Base-by-base conservation (phyloP, 306 rosid species). In the Macrotyloma uniflorum region DNA sequence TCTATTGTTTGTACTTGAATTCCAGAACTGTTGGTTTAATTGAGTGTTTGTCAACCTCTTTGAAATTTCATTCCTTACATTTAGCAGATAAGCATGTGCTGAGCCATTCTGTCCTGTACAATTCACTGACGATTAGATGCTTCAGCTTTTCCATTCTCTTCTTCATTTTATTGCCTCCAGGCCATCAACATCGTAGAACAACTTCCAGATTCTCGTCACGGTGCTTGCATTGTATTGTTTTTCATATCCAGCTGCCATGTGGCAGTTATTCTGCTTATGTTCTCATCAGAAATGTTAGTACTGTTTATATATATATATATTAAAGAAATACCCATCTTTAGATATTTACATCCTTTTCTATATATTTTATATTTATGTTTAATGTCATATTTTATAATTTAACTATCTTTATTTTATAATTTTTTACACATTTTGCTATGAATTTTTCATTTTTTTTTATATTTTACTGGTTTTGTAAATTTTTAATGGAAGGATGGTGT, bases 51-150 rank as follows among this genome's bases (percentile, higher is more conserved):
- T 26, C 24, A 69, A 33, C 65, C 77, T 58, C 11, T n/a, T 32
- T 53, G 24, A 16, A 69, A 46, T 11, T 23, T 55, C 62, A 33
- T 15, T 18, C 75, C 46, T n/a, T 53, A 72, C 66, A 1, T 73
- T 73, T 10, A 67, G 45, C 26, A 33, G 47, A 72, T 49, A 72
- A 64, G 74, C 79, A 51, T 72, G 69, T 80, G 79, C 79, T 65
- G 16, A 35, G 19, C 73, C 22, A 6, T 76, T 40, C 72, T 73
- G 54, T 26, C 58, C 62, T 35, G 67, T 26, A 40, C 58, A 2
- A 19, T 58, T 64, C 42, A 49, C 53, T 2, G 26, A 35, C 67
- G 59, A 10, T 71, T 49, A 18, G 23, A 59, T 23, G 3, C 10
- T 26, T 47, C 23, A 35, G 46, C 77, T 43, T 78, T 67, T 46